Evolutionary conservation across 1,284 basidiomycete genomes (phyloP).

Genomic region (Pyrrhoderma noxium): DNA sequence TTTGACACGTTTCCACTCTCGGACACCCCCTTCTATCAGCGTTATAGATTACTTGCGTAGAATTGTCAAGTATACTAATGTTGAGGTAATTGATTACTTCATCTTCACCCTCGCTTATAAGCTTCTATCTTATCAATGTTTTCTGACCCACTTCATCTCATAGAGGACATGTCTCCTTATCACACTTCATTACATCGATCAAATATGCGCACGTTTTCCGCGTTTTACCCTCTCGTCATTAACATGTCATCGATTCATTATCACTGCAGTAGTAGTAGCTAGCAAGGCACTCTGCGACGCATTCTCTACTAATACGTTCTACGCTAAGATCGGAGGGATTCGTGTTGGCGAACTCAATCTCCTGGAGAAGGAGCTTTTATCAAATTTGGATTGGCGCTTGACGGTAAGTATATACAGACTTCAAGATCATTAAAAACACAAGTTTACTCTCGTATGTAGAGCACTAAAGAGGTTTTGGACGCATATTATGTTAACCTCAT

Average conservation of each 20-base stretch:
- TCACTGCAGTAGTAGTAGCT: slow-evolving; percentile 80
- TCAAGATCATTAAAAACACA: slow-evolving; percentile 2
- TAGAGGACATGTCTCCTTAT: slow-evolving; percentile 86
- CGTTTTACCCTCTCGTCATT: slow-evolving; percentile 87
- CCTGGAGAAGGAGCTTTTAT: slow-evolving; percentile 87
- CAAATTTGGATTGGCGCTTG: slow-evolving; percentile 85
- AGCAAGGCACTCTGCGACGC: slow-evolving; percentile 90
- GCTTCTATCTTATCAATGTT: too few species aligned
- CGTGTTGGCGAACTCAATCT: slow-evolving; percentile 83
- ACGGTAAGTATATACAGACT: slow-evolving; percentile 56
- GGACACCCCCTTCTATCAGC: slow-evolving; percentile 76
- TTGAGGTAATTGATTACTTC: slow-evolving; percentile 56
- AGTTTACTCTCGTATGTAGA: slow-evolving; percentile 36
- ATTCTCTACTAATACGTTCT: slow-evolving; percentile 88
- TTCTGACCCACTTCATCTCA: slow-evolving; percentile 1
- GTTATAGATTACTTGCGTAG: slow-evolving; percentile 87
- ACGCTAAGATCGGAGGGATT: slow-evolving; percentile 92
- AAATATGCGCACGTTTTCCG: slow-evolving; percentile 80
- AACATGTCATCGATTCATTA: slow-evolving; percentile 93
- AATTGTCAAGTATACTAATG: slow-evolving; percentile 87
- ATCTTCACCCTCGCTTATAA: not conserved
- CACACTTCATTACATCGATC: slow-evolving; percentile 90
- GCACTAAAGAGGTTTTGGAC: slow-evolving; percentile 72
- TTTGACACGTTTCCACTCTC: slow-evolving; percentile 90
- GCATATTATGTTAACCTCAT: slow-evolving; percentile 82